phyloP scores from a whole-genome alignment of 495 filamentous ascomycete genomes.

The Penicillium canariense region DNA sequence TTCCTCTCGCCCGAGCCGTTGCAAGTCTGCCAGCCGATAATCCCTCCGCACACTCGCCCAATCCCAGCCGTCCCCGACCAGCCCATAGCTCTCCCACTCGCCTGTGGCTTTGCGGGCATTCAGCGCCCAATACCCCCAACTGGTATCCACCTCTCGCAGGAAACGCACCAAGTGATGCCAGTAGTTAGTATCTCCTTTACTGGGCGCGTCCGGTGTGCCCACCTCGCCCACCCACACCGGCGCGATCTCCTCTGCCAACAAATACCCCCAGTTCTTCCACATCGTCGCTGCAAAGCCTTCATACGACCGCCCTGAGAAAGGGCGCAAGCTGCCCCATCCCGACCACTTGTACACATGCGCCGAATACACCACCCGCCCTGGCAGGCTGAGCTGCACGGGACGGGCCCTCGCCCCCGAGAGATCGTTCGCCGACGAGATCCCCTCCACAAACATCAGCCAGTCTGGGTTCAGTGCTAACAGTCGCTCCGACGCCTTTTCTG shows the following conservation, averaged over 20 bases:
- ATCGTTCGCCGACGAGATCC: constrained; percentile 59
- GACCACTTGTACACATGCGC: constrained; percentile 62
- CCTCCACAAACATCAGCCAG: constrained; percentile 62
- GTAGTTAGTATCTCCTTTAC: constrained; percentile 54
- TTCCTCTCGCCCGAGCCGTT: constrained; percentile 32
- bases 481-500: constrained; percentile 53
- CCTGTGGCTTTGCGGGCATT: constrained; percentile 58
- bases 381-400: constrained; percentile 51
- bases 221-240: constrained; percentile 64
- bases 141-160: constrained; percentile 51
- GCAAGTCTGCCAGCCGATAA: constrained; percentile 56
- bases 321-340: constrained; percentile 55
- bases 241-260: constrained; percentile 53
- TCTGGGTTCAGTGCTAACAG: constrained; percentile 53
- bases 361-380: constrained; percentile 56
- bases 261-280: constrained; percentile 60
- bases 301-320: constrained; percentile 53
- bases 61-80: constrained; percentile 57
- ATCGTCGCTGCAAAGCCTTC: constrained; percentile 55
- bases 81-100: constrained; percentile 51
- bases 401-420: constrained; percentile 46
- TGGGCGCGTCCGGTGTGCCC: constrained; percentile 47
- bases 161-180: constrained; percentile 57
- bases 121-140: constrained; percentile 64
- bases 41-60: constrained; percentile 48